Base-by-base conservation (phyloP, 1,284 basidiomycete species). In the Vanrija pseudolonga region DNA sequence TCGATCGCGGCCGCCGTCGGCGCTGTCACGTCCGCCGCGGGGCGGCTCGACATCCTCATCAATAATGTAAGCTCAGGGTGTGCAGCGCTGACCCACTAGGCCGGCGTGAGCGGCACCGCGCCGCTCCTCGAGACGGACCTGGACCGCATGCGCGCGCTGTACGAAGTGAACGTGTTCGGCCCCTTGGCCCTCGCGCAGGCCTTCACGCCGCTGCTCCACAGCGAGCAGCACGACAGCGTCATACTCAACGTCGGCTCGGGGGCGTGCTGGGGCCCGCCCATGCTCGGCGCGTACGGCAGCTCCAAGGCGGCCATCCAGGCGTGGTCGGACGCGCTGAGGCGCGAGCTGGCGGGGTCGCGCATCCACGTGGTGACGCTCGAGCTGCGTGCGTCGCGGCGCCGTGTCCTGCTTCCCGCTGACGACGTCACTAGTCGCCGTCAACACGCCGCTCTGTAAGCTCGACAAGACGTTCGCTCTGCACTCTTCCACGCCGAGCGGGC, bases 151-250 rank as follows among this genome's bases (percentile, higher is more conserved):
- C 48, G 47, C 4, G 43, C 23, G 14, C 51, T 66, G 49, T 57
- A 53, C 56, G 64, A 68, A 18, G 50, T 65, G 39, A 60, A 68
- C 47, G 55, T 58, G 24, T 46, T 65, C 20, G 64, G 51, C 14
- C 55, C 56, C 1, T 22, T 68, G 3, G 45, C 57, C 1, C 36
- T 64, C 20, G 49, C 46, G 11, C 66, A 68, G 38, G 61, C 55
- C 2, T 62, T 58, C 42, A 38, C 53, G 0, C 53, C 53, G 1
- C 49, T 61, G 7, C 49, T 61, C 24, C 22, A 49, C 26, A 12
- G 11, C 1, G 32, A 12, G 1, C 17, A 45, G 9, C 32, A 32
- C 32, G 32, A 32, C 32, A 32, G 32, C 14, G 46, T 53, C 39
- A 50, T 65, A 19, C 19, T 67, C 43, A 67, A 67, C 37, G 51